phyloP scores from a whole-genome alignment of 495 filamentous ascomycete genomes.

The Tuber borchii region DNA sequence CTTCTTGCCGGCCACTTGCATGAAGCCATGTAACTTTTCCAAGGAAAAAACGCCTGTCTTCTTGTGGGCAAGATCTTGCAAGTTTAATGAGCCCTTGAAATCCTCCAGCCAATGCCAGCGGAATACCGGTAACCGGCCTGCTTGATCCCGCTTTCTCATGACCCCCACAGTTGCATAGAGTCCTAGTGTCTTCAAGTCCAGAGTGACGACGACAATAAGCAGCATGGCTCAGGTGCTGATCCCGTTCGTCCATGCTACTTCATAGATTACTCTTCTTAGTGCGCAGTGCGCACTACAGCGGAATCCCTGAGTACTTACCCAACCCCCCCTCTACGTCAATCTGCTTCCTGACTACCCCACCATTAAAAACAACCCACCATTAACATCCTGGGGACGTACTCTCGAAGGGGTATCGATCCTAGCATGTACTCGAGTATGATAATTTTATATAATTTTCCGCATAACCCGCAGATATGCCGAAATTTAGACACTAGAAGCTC shows the following conservation, averaged over 20 bases:
- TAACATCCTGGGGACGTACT: neutral
- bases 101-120: too few relatives aligned
- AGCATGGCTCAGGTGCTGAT: neutral
- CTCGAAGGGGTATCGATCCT: neutral
- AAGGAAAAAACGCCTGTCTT: neutral
- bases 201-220: neutral
- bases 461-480: neutral
- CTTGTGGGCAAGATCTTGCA: neutral
- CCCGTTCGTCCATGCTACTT: neutral
- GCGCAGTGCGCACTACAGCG: neutral
- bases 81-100: neutral
- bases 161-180: neutral
- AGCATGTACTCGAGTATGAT: neutral
- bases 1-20: neutral
- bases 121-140: neutral
- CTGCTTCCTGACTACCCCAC: neutral
- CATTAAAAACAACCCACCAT: neutral
- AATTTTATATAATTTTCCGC: neutral
- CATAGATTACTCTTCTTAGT: neutral
- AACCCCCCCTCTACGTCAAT: neutral
- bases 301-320: neutral
- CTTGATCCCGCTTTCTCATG: neutral
- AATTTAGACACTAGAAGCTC: neutral
- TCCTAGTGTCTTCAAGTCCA: neutral
- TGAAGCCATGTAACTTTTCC: constrained; percentile 2